Evolutionary conservation across 116 monocot species (phyloP).

Genomic region (Iris pallida): DNA sequence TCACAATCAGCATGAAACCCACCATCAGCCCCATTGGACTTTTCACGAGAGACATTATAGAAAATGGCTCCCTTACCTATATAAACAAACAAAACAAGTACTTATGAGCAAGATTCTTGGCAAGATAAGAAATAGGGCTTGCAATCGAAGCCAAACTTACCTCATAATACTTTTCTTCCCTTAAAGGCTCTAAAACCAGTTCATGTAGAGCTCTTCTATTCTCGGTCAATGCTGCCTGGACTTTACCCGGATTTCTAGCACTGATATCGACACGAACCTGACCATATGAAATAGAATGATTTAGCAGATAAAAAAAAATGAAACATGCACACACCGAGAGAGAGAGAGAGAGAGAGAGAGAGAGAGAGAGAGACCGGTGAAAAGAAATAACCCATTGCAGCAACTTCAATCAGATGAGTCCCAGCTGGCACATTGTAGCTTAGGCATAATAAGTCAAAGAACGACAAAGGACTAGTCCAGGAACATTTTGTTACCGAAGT

Average conservation of each 20-base stretch:
- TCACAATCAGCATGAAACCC: slow-evolving; percentile 87
- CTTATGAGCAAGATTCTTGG: too few species aligned
- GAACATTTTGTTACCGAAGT: background rate
- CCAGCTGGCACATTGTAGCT: slow-evolving; percentile 90
- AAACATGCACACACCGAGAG: background rate
- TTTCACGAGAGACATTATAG: slow-evolving; percentile 84
- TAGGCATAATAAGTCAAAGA: slow-evolving; percentile 25
- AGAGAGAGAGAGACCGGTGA: slow-evolving; percentile 55
- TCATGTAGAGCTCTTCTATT: slow-evolving; percentile 65
- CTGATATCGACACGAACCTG: slow-evolving; percentile 95
- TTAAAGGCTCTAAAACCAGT: slow-evolving; percentile 80
- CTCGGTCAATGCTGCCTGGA: slow-evolving; percentile 93
- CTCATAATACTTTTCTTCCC: slow-evolving; percentile 89
- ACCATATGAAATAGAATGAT: background rate
- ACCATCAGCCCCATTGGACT: slow-evolving; percentile 95
- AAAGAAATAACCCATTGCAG: slow-evolving; percentile 86
- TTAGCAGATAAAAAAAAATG: background rate
- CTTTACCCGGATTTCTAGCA: slow-evolving; percentile 88
- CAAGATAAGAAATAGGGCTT: too few species aligned
- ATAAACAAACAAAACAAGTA: slow-evolving; percentile 4
- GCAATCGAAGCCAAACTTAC: slow-evolving; percentile 87
- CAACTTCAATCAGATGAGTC: slow-evolving; percentile 89
- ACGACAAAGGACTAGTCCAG: slow-evolving; percentile 6
- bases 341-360: background rate
- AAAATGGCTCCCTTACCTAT: too few species aligned